Evolutionary conservation across 495 filamentous ascomycete species (phyloP).

Genomic region (Penicillium atrosanguineum): DNA sequence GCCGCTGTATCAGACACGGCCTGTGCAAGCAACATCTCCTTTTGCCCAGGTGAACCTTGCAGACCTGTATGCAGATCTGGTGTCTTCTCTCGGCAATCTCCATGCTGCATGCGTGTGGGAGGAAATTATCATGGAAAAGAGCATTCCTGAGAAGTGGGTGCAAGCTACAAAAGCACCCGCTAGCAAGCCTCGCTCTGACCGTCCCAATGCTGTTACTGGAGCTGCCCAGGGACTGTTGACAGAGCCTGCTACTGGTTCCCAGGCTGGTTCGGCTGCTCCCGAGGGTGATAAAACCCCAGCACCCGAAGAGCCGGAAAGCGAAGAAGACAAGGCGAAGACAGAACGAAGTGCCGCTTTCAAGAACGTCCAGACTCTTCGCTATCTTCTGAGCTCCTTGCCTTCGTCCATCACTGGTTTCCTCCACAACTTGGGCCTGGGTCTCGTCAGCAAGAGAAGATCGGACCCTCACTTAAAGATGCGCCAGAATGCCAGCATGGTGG

Average conservation of each 20-base stretch:
- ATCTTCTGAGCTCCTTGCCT: slow-evolving; percentile 72
- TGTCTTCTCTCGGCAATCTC: slow-evolving; percentile 70
- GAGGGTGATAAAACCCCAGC: slow-evolving; percentile 21
- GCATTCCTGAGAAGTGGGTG: slow-evolving; percentile 65
- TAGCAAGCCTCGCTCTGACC: slow-evolving; percentile 43
- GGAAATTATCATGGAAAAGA: slow-evolving; percentile 69
- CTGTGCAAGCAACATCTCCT: slow-evolving; percentile 48
- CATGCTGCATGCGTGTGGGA: slow-evolving; percentile 80
- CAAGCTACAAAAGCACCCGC: slow-evolving; percentile 56
- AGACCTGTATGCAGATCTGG: slow-evolving; percentile 69
- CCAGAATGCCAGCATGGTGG: slow-evolving; percentile 67
- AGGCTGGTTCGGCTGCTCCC: slow-evolving; percentile 18
- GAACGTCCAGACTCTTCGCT: slow-evolving; percentile 73
- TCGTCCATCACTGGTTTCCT: slow-evolving; percentile 72
- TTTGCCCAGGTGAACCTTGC: slow-evolving; percentile 75
- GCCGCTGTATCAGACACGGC: slow-evolving; percentile 59
- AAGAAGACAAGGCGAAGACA: slow-evolving; percentile 34
- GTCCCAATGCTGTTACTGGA: slow-evolving; percentile 38
- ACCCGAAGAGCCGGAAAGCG: slow-evolving; percentile 38
- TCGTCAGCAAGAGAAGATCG: slow-evolving; percentile 66
- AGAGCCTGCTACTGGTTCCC: slow-evolving; percentile 13
- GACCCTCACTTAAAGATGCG: slow-evolving; percentile 64
- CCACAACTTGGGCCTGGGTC: slow-evolving; percentile 73
- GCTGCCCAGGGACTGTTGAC: slow-evolving; percentile 12
- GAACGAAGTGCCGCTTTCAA: slow-evolving; percentile 60